Evolutionary conservation across 108 stramenopile genomes (phyloP), one percentile per base, ranked within the genome.

Genomic region (Pseudonitzschia multiseries): DNA sequence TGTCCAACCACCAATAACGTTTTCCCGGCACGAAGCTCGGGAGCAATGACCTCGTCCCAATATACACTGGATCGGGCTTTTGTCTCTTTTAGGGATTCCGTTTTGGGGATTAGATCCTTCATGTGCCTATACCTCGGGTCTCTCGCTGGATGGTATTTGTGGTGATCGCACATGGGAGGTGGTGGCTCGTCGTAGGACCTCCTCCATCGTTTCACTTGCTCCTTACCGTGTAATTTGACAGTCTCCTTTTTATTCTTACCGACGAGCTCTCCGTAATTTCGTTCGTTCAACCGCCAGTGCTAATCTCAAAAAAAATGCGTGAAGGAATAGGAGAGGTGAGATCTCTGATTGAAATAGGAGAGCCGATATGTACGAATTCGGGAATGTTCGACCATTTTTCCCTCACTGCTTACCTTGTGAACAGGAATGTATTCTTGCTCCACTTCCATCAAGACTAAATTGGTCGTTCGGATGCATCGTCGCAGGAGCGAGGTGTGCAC

Each of bases 171-270:
- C 83, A 95, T 89, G 13, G 74, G 75, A 8, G 97, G 97, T 18
- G 97, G 97, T 33, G 96, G 96, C 32, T 92, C 91, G 72, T 96
- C 93, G 74, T 90, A 98, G 24, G 88, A 89, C 57, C 87, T 83
- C 79, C 97, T 92, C 96, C 87, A 97, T 18, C 85, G 76, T 79
- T 88, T 90, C 26, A 94, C 88, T 77, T 91, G 89, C 46, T 94
- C 89, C 36, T 71, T 74, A n/a, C 93, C 93, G 71, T 71, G 79
- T 33, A 85, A 75, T 72, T 85, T 90, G 40, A 88, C 91, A 1
- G 95, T 95, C 77, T 98, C 92, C 73, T 97, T 93, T 84, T 98
- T 98, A 73, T 98, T 89, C 73, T 91, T 77, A 2, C 98, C 98
- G 40, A 95, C 93, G 15, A 96, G 78, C 42, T 83, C 86, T 12